Conservation (phyloP, 371 early-diverging fungal species). For the Paraphysoderma sedebokerense region DNA sequence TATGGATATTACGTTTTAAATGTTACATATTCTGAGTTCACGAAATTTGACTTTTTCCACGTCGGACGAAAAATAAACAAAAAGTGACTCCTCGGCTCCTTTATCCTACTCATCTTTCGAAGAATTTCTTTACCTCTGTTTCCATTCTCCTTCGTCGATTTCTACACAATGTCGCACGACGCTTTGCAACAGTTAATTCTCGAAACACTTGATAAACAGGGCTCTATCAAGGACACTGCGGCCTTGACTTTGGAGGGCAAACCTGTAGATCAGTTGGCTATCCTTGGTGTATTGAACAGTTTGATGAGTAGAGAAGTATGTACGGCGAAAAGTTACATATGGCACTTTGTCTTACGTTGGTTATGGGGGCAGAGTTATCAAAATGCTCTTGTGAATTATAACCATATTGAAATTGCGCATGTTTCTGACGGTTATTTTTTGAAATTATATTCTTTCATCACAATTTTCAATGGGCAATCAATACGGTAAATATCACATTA, state of each 20-base stretch:
- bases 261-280: slow-evolving; percentile 40
- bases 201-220: slow-evolving; percentile 39
- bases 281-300: slow-evolving; percentile 71
- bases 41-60: too few relatives aligned
- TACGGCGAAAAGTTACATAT: background rate
- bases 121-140: too few relatives aligned
- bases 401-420: too few relatives aligned
- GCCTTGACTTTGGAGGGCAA: slow-evolving; percentile 33
- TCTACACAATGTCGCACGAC: slow-evolving; percentile 17
- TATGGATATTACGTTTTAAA: too few relatives aligned
- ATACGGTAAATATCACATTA: background rate
- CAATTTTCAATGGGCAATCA: background rate
- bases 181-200: slow-evolving; percentile 52
- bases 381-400: too few relatives aligned
- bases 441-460: background rate
- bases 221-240: slow-evolving; percentile 40
- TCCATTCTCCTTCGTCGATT: slow-evolving; percentile 1
- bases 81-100: too few relatives aligned
- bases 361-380: too few relatives aligned
- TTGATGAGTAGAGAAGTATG: slow-evolving; percentile 70
- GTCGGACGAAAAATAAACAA: too few relatives aligned
- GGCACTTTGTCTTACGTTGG: background rate
- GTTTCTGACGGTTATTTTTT: background rate
- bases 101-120: too few relatives aligned
- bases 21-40: too few relatives aligned